Conservation (phyloP, 345 rosid species). For the Carallia brachiata region DNA sequence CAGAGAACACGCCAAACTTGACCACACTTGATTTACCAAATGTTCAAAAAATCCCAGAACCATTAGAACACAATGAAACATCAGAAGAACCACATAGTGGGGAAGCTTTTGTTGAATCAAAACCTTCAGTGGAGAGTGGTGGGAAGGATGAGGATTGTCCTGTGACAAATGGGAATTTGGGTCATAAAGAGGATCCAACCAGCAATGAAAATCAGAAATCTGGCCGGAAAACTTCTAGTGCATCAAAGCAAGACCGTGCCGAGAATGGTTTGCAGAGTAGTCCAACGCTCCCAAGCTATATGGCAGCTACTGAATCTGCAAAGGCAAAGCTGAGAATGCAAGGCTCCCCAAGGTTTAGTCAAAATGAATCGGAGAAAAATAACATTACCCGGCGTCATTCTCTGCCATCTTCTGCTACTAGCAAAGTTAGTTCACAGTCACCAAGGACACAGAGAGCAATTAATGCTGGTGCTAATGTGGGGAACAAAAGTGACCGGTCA, state of each 20-base stretch:
- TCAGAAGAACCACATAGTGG: neutral
- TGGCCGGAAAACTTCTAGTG: constrained; percentile 21
- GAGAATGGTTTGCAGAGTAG: constrained; percentile 14
- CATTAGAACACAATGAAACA: neutral
- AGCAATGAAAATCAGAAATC: constrained; percentile 11
- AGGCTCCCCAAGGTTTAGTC: constrained; percentile 23
- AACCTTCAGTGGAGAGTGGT: constrained; percentile 1
- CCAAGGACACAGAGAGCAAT: constrained; percentile 20
- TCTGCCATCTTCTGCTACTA: constrained; percentile 17
- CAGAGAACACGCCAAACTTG: neutral
- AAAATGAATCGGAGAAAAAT: constrained; percentile 22
- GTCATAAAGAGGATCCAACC: constrained; percentile 14
- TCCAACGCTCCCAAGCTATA: constrained; percentile 24
- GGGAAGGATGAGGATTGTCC: constrained; percentile 3
- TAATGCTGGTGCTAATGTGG: constrained; percentile 14
- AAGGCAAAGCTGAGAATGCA: constrained; percentile 25
- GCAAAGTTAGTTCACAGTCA: constrained; percentile 17
- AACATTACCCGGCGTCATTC: constrained; percentile 19
- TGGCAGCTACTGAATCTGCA: constrained; percentile 35
- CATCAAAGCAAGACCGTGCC: constrained; percentile 17
- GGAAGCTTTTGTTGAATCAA: neutral
- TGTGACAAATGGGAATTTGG: constrained; percentile 3
- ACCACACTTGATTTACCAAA: neutral
- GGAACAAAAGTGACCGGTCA: constrained; percentile 14
- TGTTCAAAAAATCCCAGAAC: neutral